A percentile compares a stretch with the other conserved stretches of the same genome.
Conservation (phyloP, 23 red algal species). For the Cyanidiococcus yangmingshanensis region DNA sequence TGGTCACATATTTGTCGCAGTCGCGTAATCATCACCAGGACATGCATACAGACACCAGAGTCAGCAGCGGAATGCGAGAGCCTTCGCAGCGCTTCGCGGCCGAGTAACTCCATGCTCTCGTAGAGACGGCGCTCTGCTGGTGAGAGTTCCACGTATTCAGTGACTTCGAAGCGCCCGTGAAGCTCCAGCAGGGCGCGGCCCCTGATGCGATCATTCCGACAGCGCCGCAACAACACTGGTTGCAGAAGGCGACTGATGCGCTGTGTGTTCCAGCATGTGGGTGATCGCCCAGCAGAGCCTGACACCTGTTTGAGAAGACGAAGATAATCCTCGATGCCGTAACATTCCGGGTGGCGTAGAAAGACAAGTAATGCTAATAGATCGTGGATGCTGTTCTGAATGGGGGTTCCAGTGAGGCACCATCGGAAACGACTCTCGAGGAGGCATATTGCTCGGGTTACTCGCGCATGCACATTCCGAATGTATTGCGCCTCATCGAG, state of each 20-base stretch:
- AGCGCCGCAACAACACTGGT: slow-evolving; percentile 42
- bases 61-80: not conserved
- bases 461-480: slow-evolving; percentile 39
- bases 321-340: slow-evolving; percentile 21
- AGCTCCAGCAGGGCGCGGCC: slow-evolving; percentile 39
- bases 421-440: slow-evolving; percentile 39
- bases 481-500: slow-evolving; percentile 80
- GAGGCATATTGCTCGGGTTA: slow-evolving; percentile 21
- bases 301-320: slow-evolving; percentile 22
- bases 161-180: slow-evolving; percentile 17
- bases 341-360: slow-evolving; percentile 52
- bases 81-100: not conserved
- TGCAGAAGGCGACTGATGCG: slow-evolving; percentile 48
- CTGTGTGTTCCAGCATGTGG: not conserved
- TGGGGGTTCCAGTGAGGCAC: slow-evolving; percentile 85
- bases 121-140: slow-evolving; percentile 51
- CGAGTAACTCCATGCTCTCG: not conserved
- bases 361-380: slow-evolving; percentile 57
- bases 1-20: slow-evolving; percentile 57
- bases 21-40: slow-evolving; percentile 40
- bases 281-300: slow-evolving; percentile 12
- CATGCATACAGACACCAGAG: slow-evolving; percentile 14
- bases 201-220: slow-evolving; percentile 36
- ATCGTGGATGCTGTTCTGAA: slow-evolving; percentile 75
- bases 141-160: slow-evolving; percentile 30